Evolutionary conservation across 352 stramenopile species (phyloP), one percentile per base, ranked within the genome.

Genomic region (Globisporangium paddicum): DNA sequence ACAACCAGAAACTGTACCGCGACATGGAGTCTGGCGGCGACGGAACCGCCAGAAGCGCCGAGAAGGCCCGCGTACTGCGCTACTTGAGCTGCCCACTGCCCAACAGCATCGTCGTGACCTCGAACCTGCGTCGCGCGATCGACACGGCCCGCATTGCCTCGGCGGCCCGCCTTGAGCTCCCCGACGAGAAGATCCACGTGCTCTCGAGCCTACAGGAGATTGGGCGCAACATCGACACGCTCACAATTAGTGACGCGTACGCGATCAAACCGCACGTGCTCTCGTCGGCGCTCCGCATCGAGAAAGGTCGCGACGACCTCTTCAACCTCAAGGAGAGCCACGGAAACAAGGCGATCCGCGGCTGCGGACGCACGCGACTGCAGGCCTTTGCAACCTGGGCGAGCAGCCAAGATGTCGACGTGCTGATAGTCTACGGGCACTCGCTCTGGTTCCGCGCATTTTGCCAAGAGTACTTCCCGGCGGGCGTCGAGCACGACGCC

Each of bases 401-500:
- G 4, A 87, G 89, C 58, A 58, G 64, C 30, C 78, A 86, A 30
- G 64, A 66, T 5, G 64, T 78, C 40, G 69, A 87, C 34, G 77
- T 91, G 38, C 52, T 94, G 16, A 72, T 96, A 11, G 82, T 92
- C 8, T 92, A 89, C 45, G 87, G 87, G 30, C 87, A 96, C 67
- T 95, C 86, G 62, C 69, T 91, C 40, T 96, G 87, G 84, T 90
- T 95, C 51, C 77, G 79, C 1, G 80, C 81, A 11, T 96, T 95
- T 54, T 95, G 81, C 58, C 77, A 77, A 13, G 83, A 89, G 56
- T 95, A 87, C 49, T 78, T 95, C 26, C 79, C 82, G 10, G n/a
- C 21, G 3, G 49, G 72, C 19, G 32, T 72, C 0, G 14, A 64
- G 6, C 73, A 89, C 47, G 66, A 72, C 5, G 68, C 70, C 37